Conservation (phyloP, 768 basidiomycete species). For the Epithele typhae region DNA sequence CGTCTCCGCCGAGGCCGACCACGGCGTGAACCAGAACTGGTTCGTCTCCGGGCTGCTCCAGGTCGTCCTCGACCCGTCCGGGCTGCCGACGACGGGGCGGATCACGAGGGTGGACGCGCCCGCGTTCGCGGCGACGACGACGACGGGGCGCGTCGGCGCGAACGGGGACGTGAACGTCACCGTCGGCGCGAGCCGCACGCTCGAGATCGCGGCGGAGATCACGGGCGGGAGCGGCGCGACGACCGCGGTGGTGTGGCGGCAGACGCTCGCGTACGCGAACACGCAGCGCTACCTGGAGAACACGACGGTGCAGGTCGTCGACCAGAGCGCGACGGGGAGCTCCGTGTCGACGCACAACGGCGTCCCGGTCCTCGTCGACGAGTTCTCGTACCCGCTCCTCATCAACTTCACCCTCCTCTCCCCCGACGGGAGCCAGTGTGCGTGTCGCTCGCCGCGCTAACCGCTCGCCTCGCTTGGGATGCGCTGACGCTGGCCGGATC, state of each 20-base stretch:
- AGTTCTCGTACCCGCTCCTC: constrained; percentile 49
- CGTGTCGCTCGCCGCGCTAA: not conserved
- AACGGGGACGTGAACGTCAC: constrained; percentile 54
- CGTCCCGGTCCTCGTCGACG: constrained; percentile 38
- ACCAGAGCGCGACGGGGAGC: constrained; percentile 46
- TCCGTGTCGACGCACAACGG: constrained; percentile 48
- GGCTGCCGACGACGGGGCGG: constrained; percentile 60
- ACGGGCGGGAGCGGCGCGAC: constrained; percentile 54
- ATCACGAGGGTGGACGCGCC: constrained; percentile 56
- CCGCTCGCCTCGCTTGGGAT: not conserved
- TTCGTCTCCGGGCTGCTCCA: constrained; percentile 69
- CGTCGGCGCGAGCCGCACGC: constrained; percentile 50
- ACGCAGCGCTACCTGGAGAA: constrained; percentile 56
- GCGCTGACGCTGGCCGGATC: not conserved
- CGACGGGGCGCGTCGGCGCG: constrained; percentile 37
- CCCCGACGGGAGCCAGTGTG: constrained; percentile 19
- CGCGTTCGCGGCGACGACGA: constrained; percentile 50
- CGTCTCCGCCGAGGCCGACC: constrained; percentile 61
- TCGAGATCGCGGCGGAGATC: constrained; percentile 61
- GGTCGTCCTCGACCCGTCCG: constrained; percentile 61
- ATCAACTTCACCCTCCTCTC: constrained; percentile 36
- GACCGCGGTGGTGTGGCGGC: constrained; percentile 57
- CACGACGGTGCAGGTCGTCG: constrained; percentile 38
- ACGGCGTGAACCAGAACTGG: constrained; percentile 72
- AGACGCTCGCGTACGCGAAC: constrained; percentile 57